Evolutionary conservation across 2,329 filamentous ascomycete species (phyloP), one percentile per base, ranked within the genome.

Genomic region (Diaporthe australafricana): DNA sequence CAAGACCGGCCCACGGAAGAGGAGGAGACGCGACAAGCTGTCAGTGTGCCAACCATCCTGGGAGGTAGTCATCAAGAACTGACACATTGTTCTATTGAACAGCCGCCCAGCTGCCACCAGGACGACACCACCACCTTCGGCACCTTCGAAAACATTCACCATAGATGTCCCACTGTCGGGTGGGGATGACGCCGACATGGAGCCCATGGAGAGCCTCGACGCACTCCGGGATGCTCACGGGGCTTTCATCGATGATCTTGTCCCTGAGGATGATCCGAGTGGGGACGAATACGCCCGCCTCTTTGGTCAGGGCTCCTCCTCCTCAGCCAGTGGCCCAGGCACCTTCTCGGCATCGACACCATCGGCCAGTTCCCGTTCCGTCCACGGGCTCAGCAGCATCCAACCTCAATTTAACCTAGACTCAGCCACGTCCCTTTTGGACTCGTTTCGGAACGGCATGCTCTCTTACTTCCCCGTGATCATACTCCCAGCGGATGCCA

Each of bases 331-430:
- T 30, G 63, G 55, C n/a, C 70, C 70, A 12, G 68, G 68, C 2
- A 55, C 75, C 22, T 70, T 77, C 5, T 75, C 78, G 5, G 70
- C 78, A 14, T 77, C 79, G 5, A 79, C 80, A 2, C 76, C 81
- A 1, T 76, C 82, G 3, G 55, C 71, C 7, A 70, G 77, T 71
- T 77, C 80, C 38, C 77, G 80, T 71, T 78, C 81, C 2, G 78
- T 85, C 42, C 79, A 82, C 50, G 60, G 35, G 2, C 25, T 67
- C 53, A 72, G 66, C 27, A 82, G 83, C 14, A 81, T 86, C 20
- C 86, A 85, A 69, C 87, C 87, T 0, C 84, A 85, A 75, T 89
- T 89, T 79, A 89, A 89, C 78, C 82, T 88, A 7, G 83, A 86
- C 67, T 88, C 86, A n/a, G 87, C 87, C 5, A 79, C 83, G 45